Conservation (phyloP, 352 stramenopile genomes). For the Phytophthora agathidicida region DNA sequence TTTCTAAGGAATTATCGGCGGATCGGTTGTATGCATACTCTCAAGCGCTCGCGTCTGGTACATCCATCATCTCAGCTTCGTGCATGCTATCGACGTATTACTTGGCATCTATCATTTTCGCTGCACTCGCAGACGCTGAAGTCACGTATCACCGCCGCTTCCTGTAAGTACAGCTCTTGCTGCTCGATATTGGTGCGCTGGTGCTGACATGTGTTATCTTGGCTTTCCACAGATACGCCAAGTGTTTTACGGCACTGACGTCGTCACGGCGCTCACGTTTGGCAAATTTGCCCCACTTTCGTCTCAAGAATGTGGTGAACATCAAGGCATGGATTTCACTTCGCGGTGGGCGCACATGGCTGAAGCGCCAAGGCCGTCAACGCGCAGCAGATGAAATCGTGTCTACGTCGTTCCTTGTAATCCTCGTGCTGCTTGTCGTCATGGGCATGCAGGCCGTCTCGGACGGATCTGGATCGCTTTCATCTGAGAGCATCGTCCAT, state of each 20-base stretch:
- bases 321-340: conserved; percentile 92
- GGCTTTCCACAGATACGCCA: conserved; percentile 66
- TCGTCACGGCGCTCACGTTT: conserved; percentile 82
- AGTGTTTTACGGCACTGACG: conserved; percentile 90
- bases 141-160: conserved; percentile 88
- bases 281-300: conserved; percentile 88
- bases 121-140: conserved; percentile 79
- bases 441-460: conserved; percentile 87
- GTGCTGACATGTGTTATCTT: conserved; percentile 10
- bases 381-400: conserved; percentile 89
- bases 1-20: conserved; percentile 39
- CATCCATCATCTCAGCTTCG: conserved; percentile 67
- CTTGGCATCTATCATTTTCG: conserved; percentile 77
- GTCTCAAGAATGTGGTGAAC: conserved; percentile 91
- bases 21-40: conserved; percentile 28
- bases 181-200: not conserved
- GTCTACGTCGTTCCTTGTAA: conserved; percentile 89
- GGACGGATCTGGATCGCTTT: conserved; percentile 54
- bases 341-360: conserved; percentile 84
- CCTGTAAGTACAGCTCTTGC: conserved; percentile 43
- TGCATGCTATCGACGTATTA: conserved; percentile 78
- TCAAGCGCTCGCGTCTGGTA: conserved; percentile 34
- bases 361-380: conserved; percentile 87
- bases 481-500: conserved; percentile 71
- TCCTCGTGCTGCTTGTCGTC: conserved; percentile 82